Evolutionary conservation across 371 early-diverging fungal species (phyloP).

Genomic region (Rhizopus delemar): DNA sequence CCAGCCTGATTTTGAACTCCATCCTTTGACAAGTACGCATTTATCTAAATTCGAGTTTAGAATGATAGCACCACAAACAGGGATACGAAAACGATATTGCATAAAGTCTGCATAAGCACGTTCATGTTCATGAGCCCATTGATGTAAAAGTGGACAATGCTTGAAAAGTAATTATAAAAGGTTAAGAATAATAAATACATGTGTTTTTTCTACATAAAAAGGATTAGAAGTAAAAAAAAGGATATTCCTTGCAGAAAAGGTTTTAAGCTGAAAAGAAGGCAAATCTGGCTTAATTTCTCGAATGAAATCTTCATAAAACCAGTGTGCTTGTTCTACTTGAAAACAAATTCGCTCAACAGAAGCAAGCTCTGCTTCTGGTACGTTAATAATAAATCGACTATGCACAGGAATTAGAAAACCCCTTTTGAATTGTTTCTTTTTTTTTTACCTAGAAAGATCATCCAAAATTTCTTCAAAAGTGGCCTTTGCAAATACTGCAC

Average conservation of each 20-base stretch:
- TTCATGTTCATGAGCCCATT: slow-evolving; percentile 88
- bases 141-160: slow-evolving; percentile 85
- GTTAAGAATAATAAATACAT: slow-evolving; percentile 25
- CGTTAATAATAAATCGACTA: slow-evolving; percentile 97
- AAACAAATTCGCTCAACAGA: slow-evolving; percentile 95
- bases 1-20: slow-evolving; percentile 87
- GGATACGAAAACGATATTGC: slow-evolving; percentile 96
- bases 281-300: slow-evolving; percentile 78
- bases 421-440: background rate
- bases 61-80: slow-evolving; percentile 99
- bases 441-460: slow-evolving; percentile 77
- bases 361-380: slow-evolving; percentile 89
- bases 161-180: slow-evolving; percentile 61
- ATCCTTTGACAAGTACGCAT: slow-evolving; percentile 90
- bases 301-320: slow-evolving; percentile 99
- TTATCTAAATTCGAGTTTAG: slow-evolving; percentile 85
- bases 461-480: slow-evolving; percentile 81
- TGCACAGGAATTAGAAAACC: background rate
- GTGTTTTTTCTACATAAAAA: background rate
- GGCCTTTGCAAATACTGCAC: slow-evolving; percentile 64
- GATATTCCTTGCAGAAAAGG: slow-evolving; percentile 76
- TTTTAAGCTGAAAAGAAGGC: slow-evolving; percentile 80
- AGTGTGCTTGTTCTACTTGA: slow-evolving; percentile 99
- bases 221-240: slow-evolving; percentile 30
- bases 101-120: slow-evolving; percentile 88